Evolutionary conservation across 768 basidiomycete genomes (phyloP).

Genomic region (Boletus vermiculosoides): DNA sequence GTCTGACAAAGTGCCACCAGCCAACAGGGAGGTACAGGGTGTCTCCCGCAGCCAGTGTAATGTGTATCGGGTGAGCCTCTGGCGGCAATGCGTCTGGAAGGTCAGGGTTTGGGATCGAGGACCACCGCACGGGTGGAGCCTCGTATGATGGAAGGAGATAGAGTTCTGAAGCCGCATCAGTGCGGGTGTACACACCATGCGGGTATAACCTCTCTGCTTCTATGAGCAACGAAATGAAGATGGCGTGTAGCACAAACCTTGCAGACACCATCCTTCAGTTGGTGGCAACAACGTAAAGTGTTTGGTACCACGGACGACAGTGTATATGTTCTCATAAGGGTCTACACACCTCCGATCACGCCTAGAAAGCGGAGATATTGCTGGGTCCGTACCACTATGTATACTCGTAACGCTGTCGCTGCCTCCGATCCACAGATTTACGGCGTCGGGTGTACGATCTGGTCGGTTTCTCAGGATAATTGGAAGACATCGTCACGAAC

Average conservation of each 20-base stretch:
- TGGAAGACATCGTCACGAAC: neutral
- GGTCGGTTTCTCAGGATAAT: neutral
- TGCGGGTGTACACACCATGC: constrained; percentile 61
- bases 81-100: constrained; percentile 44
- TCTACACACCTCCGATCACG: constrained; percentile 40
- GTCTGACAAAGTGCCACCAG: constrained; percentile 92
- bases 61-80: constrained; percentile 60
- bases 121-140: constrained; percentile 70
- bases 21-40: constrained; percentile 87
- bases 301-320: constrained; percentile 80
- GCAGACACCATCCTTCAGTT: constrained; percentile 80
- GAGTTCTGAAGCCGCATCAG: constrained; percentile 21
- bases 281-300: constrained; percentile 86
- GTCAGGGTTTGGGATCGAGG: constrained; percentile 65
- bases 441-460: constrained; percentile 78
- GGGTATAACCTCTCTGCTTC: constrained; percentile 57
- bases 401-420: constrained; percentile 75
- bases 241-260: constrained; percentile 51
- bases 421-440: constrained; percentile 92
- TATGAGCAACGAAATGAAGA: constrained; percentile 8
- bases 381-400: constrained; percentile 64
- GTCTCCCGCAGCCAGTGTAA: constrained; percentile 70
- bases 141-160: constrained; percentile 32
- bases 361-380: neutral
- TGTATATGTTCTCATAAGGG: constrained; percentile 93